Evolutionary conservation across 441 rosid genomes (phyloP).

Genomic region (Erodium texanum): DNA sequence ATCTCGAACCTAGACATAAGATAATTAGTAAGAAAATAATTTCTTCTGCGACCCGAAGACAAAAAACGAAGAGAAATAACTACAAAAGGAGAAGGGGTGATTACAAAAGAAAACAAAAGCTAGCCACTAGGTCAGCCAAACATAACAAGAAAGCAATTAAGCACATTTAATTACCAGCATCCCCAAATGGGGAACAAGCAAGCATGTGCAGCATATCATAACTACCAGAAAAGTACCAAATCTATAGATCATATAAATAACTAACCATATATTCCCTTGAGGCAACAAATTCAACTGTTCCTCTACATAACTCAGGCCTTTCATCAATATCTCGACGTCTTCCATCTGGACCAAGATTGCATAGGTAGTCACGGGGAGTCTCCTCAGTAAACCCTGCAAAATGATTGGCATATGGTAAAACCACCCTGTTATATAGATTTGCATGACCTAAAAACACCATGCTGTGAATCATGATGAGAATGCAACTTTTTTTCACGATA

Average conservation of each 20-base stretch:
- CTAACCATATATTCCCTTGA: conserved; percentile 83
- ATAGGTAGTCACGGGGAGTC: conserved; percentile 84
- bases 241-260: conserved; percentile 15
- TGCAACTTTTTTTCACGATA: not conserved
- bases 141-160: not conserved
- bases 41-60: not conserved
- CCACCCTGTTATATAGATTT: conserved; percentile 15
- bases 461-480: not conserved
- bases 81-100: not conserved
- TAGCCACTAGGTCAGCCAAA: not conserved
- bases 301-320: conserved; percentile 91
- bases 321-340: conserved; percentile 94
- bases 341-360: conserved; percentile 96
- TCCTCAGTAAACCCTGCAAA: conserved; percentile 73
- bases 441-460: conserved; percentile 8
- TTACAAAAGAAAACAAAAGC: not conserved
- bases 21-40: conserved; percentile 10
- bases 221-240: not conserved
- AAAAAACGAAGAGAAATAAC: not conserved
- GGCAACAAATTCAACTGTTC: conserved; percentile 87
- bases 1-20: conserved; percentile 65
- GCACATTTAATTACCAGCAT: not conserved
- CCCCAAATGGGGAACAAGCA: not conserved
- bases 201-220: not conserved
- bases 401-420: conserved; percentile 13